Evolutionary conservation across 176 grass and related monocot genomes (phyloP).

Genomic region (Hordeum marinum): DNA sequence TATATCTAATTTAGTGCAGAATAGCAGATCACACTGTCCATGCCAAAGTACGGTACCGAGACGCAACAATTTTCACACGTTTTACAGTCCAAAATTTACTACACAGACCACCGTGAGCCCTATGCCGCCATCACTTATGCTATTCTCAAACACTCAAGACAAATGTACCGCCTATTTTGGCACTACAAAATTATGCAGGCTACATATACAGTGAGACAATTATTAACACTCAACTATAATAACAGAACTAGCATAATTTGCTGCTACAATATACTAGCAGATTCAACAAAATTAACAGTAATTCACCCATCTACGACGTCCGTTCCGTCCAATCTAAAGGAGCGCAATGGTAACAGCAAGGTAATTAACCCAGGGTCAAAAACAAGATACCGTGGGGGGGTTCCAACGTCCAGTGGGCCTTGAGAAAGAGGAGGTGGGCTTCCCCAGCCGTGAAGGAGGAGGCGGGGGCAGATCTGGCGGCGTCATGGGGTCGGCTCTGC

Average conservation of each 20-base stretch:
- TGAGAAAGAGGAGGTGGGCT: no score
- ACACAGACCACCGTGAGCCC: neutral
- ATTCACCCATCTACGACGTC: neutral
- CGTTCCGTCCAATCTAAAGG: neutral
- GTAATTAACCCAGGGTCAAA: neutral
- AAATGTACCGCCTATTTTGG: neutral
- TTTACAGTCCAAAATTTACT: neutral
- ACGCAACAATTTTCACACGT: no score
- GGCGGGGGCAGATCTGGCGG: neutral
- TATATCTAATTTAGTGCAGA: no score
- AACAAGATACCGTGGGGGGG: neutral
- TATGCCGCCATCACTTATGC: neutral
- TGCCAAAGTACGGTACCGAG: no score
- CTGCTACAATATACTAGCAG: neutral
- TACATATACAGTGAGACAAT: neutral
- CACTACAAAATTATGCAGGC: neutral
- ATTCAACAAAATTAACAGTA: neutral
- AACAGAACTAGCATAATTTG: neutral
- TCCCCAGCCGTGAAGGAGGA: neutral
- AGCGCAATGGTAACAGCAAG: neutral
- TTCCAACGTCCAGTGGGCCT: no score
- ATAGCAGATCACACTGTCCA: no score
- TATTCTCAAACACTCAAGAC: neutral
- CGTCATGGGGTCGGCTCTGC: neutral
- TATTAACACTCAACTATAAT: neutral